These are phyloP conservation scores for Sugiyamaella mastotermitis DNA, from an alignment of 805 yeast species.

Conservation along the genomic window DNA sequence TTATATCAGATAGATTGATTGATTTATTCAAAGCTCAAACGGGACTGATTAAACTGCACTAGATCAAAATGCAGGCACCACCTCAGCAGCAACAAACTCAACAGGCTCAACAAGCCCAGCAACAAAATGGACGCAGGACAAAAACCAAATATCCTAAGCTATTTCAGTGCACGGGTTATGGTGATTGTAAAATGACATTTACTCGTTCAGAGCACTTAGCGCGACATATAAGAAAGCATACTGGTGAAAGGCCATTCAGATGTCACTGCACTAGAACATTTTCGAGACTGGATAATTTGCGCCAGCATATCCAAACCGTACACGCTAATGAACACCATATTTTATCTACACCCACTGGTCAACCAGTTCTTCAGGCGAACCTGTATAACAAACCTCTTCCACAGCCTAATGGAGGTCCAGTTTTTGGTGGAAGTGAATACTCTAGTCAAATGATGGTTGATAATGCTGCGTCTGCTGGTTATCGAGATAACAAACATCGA, in stretches of 20 bases:
- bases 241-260: conserved; percentile 89
- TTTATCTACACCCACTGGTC: conserved; percentile 15
- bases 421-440: neutral
- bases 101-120: neutral
- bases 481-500: conserved; percentile 9
- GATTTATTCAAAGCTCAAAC: neutral
- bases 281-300: conserved; percentile 76
- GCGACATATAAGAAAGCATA: conserved; percentile 85
- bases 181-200: conserved; percentile 82
- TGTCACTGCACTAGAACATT: conserved; percentile 76
- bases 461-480: neutral
- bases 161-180: conserved; percentile 81
- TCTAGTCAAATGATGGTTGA: conserved; percentile 7
- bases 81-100: neutral
- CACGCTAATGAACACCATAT: conserved; percentile 47
- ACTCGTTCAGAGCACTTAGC: conserved; percentile 90
- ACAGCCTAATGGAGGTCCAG: neutral
- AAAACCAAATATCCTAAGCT: conserved; percentile 38
- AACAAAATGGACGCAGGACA: too few relatives aligned
- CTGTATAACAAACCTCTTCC: conserved; percentile 16
- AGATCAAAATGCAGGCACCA: neutral
- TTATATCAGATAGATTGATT: neutral
- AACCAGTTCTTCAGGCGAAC: conserved; percentile 9
- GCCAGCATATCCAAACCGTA: conserved; percentile 88
- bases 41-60: neutral